phyloP scores from a whole-genome alignment of 2,329 filamentous ascomycete species.

The Cordyceps cateniannulata region DNA sequence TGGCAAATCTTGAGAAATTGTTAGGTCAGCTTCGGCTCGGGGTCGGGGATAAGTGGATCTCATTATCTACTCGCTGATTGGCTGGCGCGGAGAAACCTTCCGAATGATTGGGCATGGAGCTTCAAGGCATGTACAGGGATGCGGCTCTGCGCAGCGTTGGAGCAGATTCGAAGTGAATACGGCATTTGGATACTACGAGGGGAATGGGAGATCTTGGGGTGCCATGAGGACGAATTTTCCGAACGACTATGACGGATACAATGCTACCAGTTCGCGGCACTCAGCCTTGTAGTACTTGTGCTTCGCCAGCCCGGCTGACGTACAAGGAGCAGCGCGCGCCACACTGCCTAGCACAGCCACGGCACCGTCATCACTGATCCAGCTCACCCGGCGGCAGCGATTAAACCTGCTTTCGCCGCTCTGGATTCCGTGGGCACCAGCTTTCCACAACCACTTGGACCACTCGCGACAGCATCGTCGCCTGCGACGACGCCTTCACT shows the following conservation, averaged over 20 bases:
- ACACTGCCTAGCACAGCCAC: slow-evolving; percentile 15
- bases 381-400: slow-evolving; percentile 2
- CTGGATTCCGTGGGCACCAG: not conserved
- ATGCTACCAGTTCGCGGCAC: not conserved
- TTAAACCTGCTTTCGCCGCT: slow-evolving; percentile 10
- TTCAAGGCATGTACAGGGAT: not conserved
- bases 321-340: slow-evolving; percentile 2
- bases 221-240: not conserved
- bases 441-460: not conserved
- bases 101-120: not conserved
- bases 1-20: slow-evolving; percentile 14
- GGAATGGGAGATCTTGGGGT: not conserved
- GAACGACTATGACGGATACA: not conserved
- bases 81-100: not conserved
- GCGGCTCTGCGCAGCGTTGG: not conserved
- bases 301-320: not conserved
- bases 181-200: not conserved
- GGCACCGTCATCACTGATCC: slow-evolving; percentile 14
- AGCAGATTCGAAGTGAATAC: not conserved
- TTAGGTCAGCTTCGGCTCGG: slow-evolving; percentile 16
- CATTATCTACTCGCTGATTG: slow-evolving; percentile 7
- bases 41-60: slow-evolving; percentile 13
- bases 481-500: slow-evolving; percentile 5
- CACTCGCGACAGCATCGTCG: slow-evolving; percentile 13
- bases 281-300: not conserved